Conservation (phyloP, 495 filamentous ascomycete species). For the Lasiosphaeriaceae sp. region DNA sequence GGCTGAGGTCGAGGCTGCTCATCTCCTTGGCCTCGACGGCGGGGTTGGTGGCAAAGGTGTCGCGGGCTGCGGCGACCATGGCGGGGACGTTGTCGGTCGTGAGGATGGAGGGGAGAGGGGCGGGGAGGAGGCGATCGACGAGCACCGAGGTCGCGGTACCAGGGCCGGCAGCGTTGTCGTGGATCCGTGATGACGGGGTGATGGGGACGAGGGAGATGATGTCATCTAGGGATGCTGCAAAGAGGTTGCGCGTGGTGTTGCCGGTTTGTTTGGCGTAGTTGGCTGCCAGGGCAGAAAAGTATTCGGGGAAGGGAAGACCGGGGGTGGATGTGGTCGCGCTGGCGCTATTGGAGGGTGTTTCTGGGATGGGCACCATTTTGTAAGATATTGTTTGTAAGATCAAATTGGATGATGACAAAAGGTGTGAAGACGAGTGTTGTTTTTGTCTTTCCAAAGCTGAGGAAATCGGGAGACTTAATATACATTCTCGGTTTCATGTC, state of each 20-base stretch:
- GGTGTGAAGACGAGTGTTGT: no score
- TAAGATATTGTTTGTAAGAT: no score
- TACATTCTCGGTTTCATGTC: no score
- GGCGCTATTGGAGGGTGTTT: no score
- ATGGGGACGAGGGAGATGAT: constrained; percentile 24
- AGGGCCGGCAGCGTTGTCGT: constrained; percentile 36
- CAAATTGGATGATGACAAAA: no score
- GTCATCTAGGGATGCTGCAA: constrained; percentile 17
- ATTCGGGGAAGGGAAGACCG: constrained; percentile 22
- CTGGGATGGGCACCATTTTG: no score
- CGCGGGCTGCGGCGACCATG: constrained; percentile 22
- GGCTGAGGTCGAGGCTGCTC: background rate
- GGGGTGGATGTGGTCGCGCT: no score
- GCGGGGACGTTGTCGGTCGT: constrained; percentile 25
- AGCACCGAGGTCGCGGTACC: constrained; percentile 28
- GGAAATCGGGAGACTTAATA: no score
- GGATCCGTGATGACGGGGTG: constrained; percentile 22
- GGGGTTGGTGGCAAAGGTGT: constrained; percentile 20
- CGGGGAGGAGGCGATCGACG: constrained; percentile 18
- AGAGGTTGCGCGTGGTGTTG: constrained; percentile 25
- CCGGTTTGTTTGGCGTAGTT: constrained; percentile 27
- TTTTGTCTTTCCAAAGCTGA: no score
- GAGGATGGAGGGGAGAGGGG: constrained; percentile 22
- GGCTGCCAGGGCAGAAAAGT: constrained; percentile 23
- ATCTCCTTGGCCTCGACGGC: constrained; percentile 17